These are phyloP conservation scores for Cercophora sp. DNA, from an alignment of 495 filamentous ascomycete genomes.

Conservation along the genomic window DNA sequence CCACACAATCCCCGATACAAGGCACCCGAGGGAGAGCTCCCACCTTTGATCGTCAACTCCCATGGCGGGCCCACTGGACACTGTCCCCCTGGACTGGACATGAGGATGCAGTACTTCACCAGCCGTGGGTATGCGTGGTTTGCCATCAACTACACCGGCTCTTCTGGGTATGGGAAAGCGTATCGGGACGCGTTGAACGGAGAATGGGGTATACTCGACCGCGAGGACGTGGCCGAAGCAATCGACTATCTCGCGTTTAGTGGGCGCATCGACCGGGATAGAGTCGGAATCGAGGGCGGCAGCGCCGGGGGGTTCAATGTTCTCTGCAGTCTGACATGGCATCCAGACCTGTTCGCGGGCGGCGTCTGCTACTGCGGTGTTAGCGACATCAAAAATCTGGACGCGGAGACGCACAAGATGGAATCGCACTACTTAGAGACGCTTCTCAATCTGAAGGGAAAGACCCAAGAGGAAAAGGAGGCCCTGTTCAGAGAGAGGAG, in stretches of 20 bases:
- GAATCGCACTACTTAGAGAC: conserved; percentile 45
- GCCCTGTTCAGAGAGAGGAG: conserved; percentile 36
- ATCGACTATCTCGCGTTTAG: conserved; percentile 35
- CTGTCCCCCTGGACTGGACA: conserved; percentile 26
- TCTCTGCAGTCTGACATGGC: conserved; percentile 35
- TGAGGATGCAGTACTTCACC: conserved; percentile 47
- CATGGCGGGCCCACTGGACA: conserved; percentile 50
- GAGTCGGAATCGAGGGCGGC: conserved; percentile 44
- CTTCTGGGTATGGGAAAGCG: conserved; percentile 43
- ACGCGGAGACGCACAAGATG: conserved; percentile 48
- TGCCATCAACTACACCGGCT: conserved; percentile 48
- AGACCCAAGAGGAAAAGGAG: conserved; percentile 33
- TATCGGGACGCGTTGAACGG: conserved; percentile 43
- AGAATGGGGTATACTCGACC: conserved; percentile 43
- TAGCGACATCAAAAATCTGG: conserved; percentile 38
- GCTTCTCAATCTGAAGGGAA: conserved; percentile 31
- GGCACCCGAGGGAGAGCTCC: conserved; percentile 25
- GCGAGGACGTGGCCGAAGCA: conserved; percentile 41
- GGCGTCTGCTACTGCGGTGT: conserved; percentile 45
- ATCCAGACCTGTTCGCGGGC: conserved; percentile 33
- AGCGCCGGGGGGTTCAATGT: conserved; percentile 49
- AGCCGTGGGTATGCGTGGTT: conserved; percentile 48
- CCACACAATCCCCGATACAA: conserved; percentile 41
- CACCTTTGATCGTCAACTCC: conserved; percentile 42
- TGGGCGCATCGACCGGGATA: conserved; percentile 30